These are phyloP conservation scores for Alternaria arborescens DNA, from an alignment of 2,329 filamentous ascomycete species.

Conservation along the genomic window DNA sequence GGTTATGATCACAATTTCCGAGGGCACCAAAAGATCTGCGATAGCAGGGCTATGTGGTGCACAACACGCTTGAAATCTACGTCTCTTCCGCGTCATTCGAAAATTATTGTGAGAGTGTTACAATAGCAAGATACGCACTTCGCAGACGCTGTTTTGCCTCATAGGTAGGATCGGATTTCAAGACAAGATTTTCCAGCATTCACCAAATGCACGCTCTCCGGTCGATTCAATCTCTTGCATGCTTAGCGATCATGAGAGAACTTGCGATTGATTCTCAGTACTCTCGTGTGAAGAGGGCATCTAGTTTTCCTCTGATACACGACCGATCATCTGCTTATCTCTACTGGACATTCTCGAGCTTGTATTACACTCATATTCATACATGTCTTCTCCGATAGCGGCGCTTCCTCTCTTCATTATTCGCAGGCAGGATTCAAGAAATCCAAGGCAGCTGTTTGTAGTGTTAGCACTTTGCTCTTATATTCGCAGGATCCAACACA, in stretches of 20 bases:
- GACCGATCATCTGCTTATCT: neutral
- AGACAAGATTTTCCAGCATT: neutral
- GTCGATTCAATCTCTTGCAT: neutral
- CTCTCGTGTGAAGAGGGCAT: neutral
- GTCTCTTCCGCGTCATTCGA: neutral
- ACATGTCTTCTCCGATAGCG: conserved; percentile 1
- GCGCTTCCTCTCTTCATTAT: conserved; percentile 1
- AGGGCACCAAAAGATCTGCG: neutral
- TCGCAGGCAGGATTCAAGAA: conserved; percentile 21
- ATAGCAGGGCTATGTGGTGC: neutral
- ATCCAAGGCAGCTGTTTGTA: conserved; percentile 19
- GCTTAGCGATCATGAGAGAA: neutral
- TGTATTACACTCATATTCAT: neutral
- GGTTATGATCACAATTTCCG: neutral
- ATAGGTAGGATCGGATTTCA: neutral
- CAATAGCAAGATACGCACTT: neutral
- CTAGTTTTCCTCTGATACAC: neutral
- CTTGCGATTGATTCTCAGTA: neutral
- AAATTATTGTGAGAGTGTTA: neutral
- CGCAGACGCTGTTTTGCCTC: neutral
- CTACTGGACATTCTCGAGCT: neutral
- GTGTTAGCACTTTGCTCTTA: conserved; percentile 9
- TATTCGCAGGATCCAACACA: neutral
- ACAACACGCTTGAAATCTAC: neutral
- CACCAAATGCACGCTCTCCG: neutral